Evolutionary conservation across 257 asterid species (phyloP), one percentile per base, ranked within the genome.

Genomic region (Avicennia marina): DNA sequence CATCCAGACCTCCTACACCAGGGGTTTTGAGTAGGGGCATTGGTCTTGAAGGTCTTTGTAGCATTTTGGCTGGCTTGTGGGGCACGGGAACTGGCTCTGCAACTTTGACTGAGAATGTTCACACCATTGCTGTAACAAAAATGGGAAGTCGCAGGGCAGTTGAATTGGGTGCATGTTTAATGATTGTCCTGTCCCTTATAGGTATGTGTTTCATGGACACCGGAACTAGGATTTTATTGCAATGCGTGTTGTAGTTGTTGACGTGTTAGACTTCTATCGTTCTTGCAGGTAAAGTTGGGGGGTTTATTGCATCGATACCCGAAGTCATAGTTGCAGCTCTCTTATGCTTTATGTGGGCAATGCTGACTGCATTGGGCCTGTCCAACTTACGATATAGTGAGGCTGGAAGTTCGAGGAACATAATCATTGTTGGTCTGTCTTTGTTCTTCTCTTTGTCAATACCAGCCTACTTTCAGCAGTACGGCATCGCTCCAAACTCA

Each of bases 91-190:
- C 95, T 36, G 97, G 96, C 40, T 86, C 96, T 29, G 67, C 97
- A 32, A 89, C 96, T 68, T 77, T 93, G 76, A 93, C 99, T 21
- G 99, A 93, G 76, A 93, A 93, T 62, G 96, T 93, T 58, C 97
- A 93, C 77, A 89, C 99, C 40, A 84, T 93, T 65, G 99, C 96
- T 32, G 97, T 93, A n/a, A 93, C 97, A 12, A 93, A 93, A 81
- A 80, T 93, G 96, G 99, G 99, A 62, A 93, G 99, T 64, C 97
- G 99, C 7, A 71, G 85, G 78, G 97, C 94, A 22, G 84, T 93
- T 19, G 89, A 84, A 66, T 65, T 89, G 76, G 99, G 99, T 47
- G 97, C 95, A 16, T 71, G 82, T 56, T 63, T 82, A 61, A 64
- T 93, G 75, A 82, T 93, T 43, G 67, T 69, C 61, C 81, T 93